These are phyloP conservation scores for Excoecaria agallocha DNA, from an alignment of 345 rosid species.

Conservation along the genomic window DNA sequence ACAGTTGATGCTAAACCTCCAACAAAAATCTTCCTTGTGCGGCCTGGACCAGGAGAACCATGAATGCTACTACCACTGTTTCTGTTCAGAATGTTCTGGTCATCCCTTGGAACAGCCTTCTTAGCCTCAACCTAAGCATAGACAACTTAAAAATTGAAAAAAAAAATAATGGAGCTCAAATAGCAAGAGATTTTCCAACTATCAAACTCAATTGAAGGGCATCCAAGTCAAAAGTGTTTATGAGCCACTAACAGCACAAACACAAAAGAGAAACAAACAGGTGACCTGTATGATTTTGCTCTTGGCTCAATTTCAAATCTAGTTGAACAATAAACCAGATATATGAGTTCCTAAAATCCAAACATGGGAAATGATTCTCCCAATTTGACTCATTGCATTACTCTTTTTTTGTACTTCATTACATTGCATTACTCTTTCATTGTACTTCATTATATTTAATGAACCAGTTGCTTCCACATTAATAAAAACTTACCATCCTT, in stretches of 20 bases:
- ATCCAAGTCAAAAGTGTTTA: neutral
- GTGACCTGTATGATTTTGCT: slow-evolving; percentile 6
- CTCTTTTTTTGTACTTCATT: slow-evolving; percentile 5
- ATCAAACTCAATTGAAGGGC: slow-evolving; percentile 9
- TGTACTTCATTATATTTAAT: slow-evolving; percentile 7
- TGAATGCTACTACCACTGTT: slow-evolving; percentile 47
- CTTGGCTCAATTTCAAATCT: slow-evolving; percentile 31
- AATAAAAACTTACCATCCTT: slow-evolving; percentile 60
- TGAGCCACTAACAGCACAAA: slow-evolving; percentile 6
- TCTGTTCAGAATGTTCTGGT: slow-evolving; percentile 57
- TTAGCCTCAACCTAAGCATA: slow-evolving; percentile 69
- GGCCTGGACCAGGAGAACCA: slow-evolving; percentile 67
- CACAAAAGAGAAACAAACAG: neutral
- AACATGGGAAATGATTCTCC: slow-evolving; percentile 26
- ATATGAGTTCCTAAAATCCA: slow-evolving; percentile 36
- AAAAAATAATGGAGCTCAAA: slow-evolving; percentile 1
- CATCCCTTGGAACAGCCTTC: slow-evolving; percentile 79
- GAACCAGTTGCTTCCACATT: slow-evolving; percentile 5
- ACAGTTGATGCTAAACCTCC: slow-evolving; percentile 85
- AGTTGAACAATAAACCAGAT: slow-evolving; percentile 33
- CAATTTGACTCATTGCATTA: slow-evolving; percentile 6
- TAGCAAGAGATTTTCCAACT: neutral
- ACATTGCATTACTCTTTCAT: neutral
- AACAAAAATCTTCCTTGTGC: slow-evolving; percentile 71
- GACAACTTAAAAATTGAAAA: slow-evolving; percentile 28